A percentile compares a stretch with the other conserved stretches of the same genome.
Evolutionary conservation across 148 eudicot species (phyloP).

Genomic region (Nepenthes mirabilis): DNA sequence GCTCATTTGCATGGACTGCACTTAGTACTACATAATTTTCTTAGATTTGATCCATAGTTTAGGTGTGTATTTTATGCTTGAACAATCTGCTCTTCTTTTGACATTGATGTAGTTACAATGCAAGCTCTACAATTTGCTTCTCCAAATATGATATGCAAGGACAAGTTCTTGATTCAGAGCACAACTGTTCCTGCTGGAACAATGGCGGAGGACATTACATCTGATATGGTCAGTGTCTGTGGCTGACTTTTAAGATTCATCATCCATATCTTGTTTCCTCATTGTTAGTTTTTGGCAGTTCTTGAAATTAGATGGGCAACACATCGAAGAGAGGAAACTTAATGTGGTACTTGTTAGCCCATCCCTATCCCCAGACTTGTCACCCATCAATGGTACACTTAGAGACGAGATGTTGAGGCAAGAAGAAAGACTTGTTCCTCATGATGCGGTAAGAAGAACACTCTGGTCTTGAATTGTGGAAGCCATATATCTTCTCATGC

Average conservation of each 20-base stretch:
- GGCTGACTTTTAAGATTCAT: neutral
- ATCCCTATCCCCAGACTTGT: constrained; percentile 38
- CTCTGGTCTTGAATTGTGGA: neutral
- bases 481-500: neutral
- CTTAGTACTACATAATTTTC: too few relatives aligned
- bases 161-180: constrained; percentile 82
- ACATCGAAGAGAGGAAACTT: constrained; percentile 69
- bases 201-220: constrained; percentile 52
- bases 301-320: constrained; percentile 36
- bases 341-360: constrained; percentile 55
- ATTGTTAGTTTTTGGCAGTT: constrained; percentile 28
- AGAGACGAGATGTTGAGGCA: constrained; percentile 13
- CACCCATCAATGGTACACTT: constrained; percentile 33
- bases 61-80: neutral
- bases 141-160: constrained; percentile 76
- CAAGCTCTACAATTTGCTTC: constrained; percentile 60
- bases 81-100: neutral
- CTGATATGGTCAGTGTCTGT: constrained; percentile 44
- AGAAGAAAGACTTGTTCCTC: constrained; percentile 5
- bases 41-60: neutral
- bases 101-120: constrained; percentile 59
- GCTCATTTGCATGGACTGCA: neutral
- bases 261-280: constrained; percentile 5
- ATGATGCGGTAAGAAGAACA: constrained; percentile 9
- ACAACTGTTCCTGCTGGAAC: constrained; percentile 70